Base-by-base conservation (phyloP, 306 rosid species). In the Fragaria iinumae region DNA sequence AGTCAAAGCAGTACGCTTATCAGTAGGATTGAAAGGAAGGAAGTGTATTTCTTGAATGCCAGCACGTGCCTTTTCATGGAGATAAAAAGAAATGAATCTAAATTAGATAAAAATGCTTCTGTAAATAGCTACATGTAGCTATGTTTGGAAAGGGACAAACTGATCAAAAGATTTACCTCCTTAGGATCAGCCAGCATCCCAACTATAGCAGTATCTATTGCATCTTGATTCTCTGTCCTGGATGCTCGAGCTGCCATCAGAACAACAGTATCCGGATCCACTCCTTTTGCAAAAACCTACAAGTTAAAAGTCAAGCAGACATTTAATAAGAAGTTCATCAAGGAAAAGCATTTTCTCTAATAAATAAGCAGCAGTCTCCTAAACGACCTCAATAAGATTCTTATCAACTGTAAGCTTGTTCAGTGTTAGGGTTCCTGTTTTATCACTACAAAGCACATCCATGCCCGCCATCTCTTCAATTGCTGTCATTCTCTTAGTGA, bases 381-480 rank as follows among this genome's bases (percentile, higher is more conserved):
- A 66, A 80, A 85, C 49, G 69, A 95, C 98, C 97, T 95, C 98
- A 49, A 95, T 83, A 57, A 95, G 96, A 83, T 86, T 92, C 80
- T 95, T 95, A 79, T 95, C 98, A 69, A 95, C 98, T 3, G 89
- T 81, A 49, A 95, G 96, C 89, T 90, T 95, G 84, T 95, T 95
- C 50, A 95, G 73, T 8, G 98, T 95, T 77, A 95, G 84, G 68
- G 98, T 95, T 80, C 98, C 98, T 10, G 98, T 95, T 84, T 95
- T 95, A 74, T 95, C 98, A 78, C 98, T 95, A 89, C 97, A 95
- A 84, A 95, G 98, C 78, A 95, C 98, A 67, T 95, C 98, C 98
- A 95, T 96, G 84, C 99, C 98, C 2, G 99, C 99, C 99, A 96
- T 96, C 80, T 96, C 99, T 86, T 96, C 99, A 69, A 95, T 95